These are phyloP conservation scores for Peronosclerospora sorghi DNA, from an alignment of 352 stramenopile species.

Conservation along the genomic window DNA sequence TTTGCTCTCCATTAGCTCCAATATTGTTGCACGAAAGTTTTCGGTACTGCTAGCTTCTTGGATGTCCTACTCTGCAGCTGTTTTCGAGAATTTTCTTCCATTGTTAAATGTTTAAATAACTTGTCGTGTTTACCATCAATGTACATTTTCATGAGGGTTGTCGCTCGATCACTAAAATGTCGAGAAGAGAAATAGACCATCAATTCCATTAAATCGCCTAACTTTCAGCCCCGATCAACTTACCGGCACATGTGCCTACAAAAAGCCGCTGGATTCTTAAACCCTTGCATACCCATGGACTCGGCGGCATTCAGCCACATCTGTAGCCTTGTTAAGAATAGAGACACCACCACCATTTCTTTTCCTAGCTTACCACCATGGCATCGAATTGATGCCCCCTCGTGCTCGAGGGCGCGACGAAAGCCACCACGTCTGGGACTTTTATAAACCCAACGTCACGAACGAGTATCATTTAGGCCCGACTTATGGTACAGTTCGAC, in stretches of 20 bases:
- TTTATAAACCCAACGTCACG: no score
- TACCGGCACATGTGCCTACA: slow-evolving; percentile 82
- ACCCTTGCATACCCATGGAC: slow-evolving; percentile 42
- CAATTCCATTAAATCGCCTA: no score
- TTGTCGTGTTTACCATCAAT: slow-evolving; percentile 77
- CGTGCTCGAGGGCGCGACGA: no score
- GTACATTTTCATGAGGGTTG: no score
- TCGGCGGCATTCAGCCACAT: slow-evolving; percentile 50
- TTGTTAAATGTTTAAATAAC: slow-evolving; percentile 66
- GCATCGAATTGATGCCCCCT: no score
- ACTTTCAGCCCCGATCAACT: no score
- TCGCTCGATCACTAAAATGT: slow-evolving; percentile 29
- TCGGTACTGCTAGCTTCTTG: slow-evolving; percentile 22
- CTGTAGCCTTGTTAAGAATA: no score
- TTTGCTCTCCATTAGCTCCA: slow-evolving; percentile 72
- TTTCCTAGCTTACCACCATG: no score
- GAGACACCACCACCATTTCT: no score
- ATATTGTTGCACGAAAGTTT: slow-evolving; percentile 42
- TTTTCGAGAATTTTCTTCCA: slow-evolving; percentile 59
- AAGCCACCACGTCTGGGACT: no score
- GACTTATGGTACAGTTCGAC: no score
- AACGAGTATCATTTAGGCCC: no score
- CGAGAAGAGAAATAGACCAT: not conserved
- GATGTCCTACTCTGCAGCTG: not conserved
- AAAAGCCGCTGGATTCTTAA: slow-evolving; percentile 55